These are phyloP conservation scores for Lactarius hengduanensis DNA, from an alignment of 768 basidiomycete genomes.

Conservation along the genomic window DNA sequence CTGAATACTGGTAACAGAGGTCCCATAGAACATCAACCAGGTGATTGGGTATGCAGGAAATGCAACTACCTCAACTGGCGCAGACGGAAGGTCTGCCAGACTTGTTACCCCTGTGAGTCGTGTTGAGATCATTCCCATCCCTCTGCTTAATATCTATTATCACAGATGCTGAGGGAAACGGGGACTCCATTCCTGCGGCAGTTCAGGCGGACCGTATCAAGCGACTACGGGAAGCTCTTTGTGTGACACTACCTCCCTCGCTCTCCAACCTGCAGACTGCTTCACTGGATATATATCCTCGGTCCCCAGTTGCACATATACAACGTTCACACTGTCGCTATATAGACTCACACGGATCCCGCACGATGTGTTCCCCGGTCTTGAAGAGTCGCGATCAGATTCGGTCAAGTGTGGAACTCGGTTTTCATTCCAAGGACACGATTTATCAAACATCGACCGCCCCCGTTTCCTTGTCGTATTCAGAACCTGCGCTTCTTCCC, in stretches of 20 bases:
- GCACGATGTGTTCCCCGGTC: not conserved
- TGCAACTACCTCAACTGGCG: constrained; percentile 91
- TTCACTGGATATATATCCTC: not conserved
- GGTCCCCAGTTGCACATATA: constrained; percentile 1
- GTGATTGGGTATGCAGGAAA: constrained; percentile 64
- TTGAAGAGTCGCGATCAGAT: constrained; percentile 17
- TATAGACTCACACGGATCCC: constrained; percentile 9
- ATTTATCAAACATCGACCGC: constrained; percentile 72
- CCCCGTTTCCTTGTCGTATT: constrained; percentile 39
- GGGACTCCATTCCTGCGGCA: constrained; percentile 80
- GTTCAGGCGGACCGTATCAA: constrained; percentile 85
- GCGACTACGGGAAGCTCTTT: constrained; percentile 69
- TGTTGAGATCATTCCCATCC: constrained; percentile 8
- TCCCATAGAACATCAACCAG: constrained; percentile 76
- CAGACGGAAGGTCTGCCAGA: constrained; percentile 85
- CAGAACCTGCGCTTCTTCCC: constrained; percentile 29
- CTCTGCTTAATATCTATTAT: constrained; percentile 1
- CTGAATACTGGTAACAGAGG: constrained; percentile 87
- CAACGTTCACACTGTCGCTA: constrained; percentile 9
- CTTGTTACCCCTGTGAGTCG: constrained; percentile 74
- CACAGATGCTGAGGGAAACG: constrained; percentile 82
- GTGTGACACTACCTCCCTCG: constrained; percentile 20
- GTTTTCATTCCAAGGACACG: constrained; percentile 47
- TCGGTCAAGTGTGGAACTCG: constrained; percentile 43
- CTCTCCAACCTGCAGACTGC: constrained; percentile 4